Base-by-base conservation (phyloP, 2,329 filamentous ascomycete genomes). In the Thelonectria blattea region DNA sequence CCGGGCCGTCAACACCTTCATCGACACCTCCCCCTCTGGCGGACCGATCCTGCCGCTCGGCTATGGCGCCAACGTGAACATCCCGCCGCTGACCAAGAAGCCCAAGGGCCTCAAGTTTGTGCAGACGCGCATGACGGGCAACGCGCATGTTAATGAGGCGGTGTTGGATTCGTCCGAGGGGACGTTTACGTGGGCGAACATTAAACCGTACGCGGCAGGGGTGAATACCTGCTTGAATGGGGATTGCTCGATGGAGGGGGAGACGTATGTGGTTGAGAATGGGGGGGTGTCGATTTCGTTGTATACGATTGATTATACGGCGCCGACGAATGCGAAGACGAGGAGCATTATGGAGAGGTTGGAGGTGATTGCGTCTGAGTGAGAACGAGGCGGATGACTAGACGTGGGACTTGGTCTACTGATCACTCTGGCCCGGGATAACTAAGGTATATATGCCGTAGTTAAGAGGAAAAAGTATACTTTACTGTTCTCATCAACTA, bases 31-130 rank as follows among this genome's bases (percentile, higher is more conserved):
- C 0, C 63, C 67, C 5, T 64, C 66, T 12, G 72, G 69, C 2
- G 66, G 66, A 0, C 73, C 73, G 5, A 62, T 79, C 5, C 71
- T 85, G 1, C 83, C 82, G 0, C 71, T 80, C 1, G 82, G 82
- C 2, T 84, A 85, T 61, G 81, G 82, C n/a, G 69, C 83, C 39
- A 81, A 73, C 24, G 79, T 85, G 64, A 85, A 85, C 63, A 79
- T 80, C 24, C 82, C 82, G 1, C 69, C 71, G 2, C 73, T 85
- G 32, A 77, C 74, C 0, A 75, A 73, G 12, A 75, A 81, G 50
- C 70, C 74, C 47, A 73, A 74, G 5, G 69, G 75, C 9, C 80
- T 82, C 0, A 74, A 77, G 1, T 79, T 81, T 57, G 72, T 82
- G 9, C 79, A 81, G 59, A 80, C 80, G 0, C 75, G 82, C 15